Conservation (phyloP, 2,329 filamentous ascomycete species). For the Aspergillus viridinutans region DNA sequence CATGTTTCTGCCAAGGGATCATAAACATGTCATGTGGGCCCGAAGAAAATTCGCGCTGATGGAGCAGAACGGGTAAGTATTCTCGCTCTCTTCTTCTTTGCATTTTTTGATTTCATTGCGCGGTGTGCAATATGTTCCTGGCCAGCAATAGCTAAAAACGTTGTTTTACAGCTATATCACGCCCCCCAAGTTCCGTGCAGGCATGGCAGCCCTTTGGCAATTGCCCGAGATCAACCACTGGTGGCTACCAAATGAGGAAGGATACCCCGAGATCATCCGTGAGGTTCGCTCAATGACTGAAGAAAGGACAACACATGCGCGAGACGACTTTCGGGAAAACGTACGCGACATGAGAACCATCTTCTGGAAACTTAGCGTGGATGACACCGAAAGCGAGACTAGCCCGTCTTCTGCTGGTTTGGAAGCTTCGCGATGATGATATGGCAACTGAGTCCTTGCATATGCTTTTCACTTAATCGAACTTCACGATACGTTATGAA, state of each 20-base stretch:
- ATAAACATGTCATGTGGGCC: conserved; percentile 71
- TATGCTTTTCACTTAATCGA: not conserved
- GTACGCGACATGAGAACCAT: conserved; percentile 71
- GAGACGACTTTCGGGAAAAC: conserved; percentile 55
- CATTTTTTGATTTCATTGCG: not conserved
- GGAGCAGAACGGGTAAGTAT: conserved; percentile 71
- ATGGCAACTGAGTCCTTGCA: not conserved
- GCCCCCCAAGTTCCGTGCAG: conserved; percentile 65
- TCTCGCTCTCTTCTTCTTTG: not conserved
- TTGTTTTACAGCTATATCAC: conserved; percentile 68
- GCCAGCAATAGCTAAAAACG: not conserved
- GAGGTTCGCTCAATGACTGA: conserved; percentile 77
- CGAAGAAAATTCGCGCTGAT: conserved; percentile 72
- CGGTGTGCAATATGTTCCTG: not conserved
- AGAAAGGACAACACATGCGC: conserved; percentile 61
- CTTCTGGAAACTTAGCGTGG: conserved; percentile 61
- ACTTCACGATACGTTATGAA: not conserved
- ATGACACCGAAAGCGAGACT: conserved; percentile 33
- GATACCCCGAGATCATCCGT: conserved; percentile 67
- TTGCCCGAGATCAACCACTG: conserved; percentile 69
- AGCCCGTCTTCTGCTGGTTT: conserved; percentile 21
- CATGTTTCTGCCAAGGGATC: conserved; percentile 74
- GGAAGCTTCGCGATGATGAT: not conserved
- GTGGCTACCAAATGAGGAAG: conserved; percentile 86
- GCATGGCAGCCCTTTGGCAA: conserved; percentile 72